Evolutionary conservation across 768 basidiomycete species (phyloP), one percentile per base, ranked within the genome.

Genomic region (Mycena rosella): DNA sequence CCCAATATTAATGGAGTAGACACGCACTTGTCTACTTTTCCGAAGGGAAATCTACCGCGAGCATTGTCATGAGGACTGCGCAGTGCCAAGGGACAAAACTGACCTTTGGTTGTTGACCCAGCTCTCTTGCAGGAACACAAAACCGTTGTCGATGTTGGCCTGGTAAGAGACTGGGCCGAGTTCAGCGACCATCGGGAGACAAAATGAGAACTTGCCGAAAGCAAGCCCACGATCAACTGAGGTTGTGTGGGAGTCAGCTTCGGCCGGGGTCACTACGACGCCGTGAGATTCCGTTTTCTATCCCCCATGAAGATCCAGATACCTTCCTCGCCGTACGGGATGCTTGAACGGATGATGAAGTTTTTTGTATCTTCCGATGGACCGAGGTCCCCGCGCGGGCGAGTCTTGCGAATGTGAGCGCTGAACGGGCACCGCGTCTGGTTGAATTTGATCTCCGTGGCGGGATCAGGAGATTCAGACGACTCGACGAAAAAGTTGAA

Each of bases 281-380:
- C 5, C 8, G 5, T 27, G 7, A 36, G 27, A 0, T 18, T 8
- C 11, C 11, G 13, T 13, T 24, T 14, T 5, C 36, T 45, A 34
- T 20, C 6, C n/a, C 14, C 1, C 13, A n/a, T 7, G 3, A 13
- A 18, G 7, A 51, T 53, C 14, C 30, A 30, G 11, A n/a, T 29
- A 63, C 67, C 70, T 63, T 71, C 70, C 0, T 63, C 60, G 17
- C 80, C 80, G 57, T 79, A 82, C 6, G 80, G 79, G 59, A 79
- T 78, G 44, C 77, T 76, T 8, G 74, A 69, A 24, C 79, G 78
- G 18, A 80, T 73, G 62, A 81, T 76, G 47, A 72, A 70, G 40
- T n/a, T n/a, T n/a, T 69, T n/a, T n/a, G n/a, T n/a, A n/a, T 71
- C 52, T 48, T 76, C 73, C 5, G 0, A 30, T 29, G 54, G 74